phyloP scores from a whole-genome alignment of 2,329 filamentous ascomycete species.

The Leptographium radiaticola region DNA sequence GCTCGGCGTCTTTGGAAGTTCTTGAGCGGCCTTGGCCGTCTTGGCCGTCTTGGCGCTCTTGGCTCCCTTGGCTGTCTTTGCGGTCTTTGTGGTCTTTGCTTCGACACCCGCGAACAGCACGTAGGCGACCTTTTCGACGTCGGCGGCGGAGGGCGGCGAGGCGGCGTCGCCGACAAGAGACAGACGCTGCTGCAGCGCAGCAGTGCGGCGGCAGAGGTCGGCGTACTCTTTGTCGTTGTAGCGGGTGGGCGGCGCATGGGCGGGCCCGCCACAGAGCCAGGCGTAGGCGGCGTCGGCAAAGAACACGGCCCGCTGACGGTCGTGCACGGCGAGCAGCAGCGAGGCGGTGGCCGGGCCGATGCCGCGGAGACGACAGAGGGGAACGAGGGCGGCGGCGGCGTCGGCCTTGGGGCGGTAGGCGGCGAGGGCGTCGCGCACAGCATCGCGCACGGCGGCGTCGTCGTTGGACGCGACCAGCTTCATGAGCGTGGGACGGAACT shows the following conservation, averaged over 20 bases:
- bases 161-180: constrained; percentile 15
- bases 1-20: too few species aligned
- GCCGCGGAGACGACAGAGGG: constrained; percentile 50
- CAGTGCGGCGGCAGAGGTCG: constrained; percentile 32
- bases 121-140: constrained; percentile 59
- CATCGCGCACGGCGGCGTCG: constrained; percentile 27
- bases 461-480: constrained; percentile 51
- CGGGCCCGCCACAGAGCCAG: constrained; percentile 50
- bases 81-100: not conserved
- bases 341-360: constrained; percentile 72
- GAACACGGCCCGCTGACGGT: constrained; percentile 49
- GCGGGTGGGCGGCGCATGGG: constrained; percentile 40
- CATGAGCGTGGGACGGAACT: constrained; percentile 47
- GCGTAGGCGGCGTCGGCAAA: constrained; percentile 71
- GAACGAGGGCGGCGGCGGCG: constrained; percentile 13
- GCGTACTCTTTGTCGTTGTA: constrained; percentile 60
- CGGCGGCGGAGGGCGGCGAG: constrained; percentile 33
- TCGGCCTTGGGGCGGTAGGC: constrained; percentile 14
- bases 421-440: constrained; percentile 38
- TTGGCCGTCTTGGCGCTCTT: not conserved
- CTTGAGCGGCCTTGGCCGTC: not conserved
- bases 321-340: constrained; percentile 53
- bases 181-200: constrained; percentile 32
- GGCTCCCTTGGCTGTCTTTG: not conserved
- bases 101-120: constrained; percentile 40